Evolutionary conservation across 78 protist genomes (phyloP), one percentile per base, ranked within the genome.

Genomic region (Dictyostelium brefeldianum): DNA sequence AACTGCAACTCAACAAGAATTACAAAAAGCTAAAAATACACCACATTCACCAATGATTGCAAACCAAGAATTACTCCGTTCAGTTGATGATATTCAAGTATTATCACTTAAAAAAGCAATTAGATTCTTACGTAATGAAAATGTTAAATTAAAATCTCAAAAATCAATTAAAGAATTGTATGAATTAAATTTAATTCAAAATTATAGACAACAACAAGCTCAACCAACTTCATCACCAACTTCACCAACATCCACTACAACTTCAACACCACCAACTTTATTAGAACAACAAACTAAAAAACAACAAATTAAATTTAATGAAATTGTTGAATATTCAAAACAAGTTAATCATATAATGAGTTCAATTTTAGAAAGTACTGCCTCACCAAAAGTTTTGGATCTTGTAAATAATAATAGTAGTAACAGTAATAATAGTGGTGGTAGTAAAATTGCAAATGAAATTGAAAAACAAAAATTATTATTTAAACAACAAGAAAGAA

Each of bases 241-340:
- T 18, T 10, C 51, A 46, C 2, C 31, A 10, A 48, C 56, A 50
- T 5, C 57, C 4, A 11, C 46, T 1, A 5, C 46, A 50, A n/a
- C 46, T 15, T 17, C 25, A 27, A 48, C 46, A 2, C 48, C 27
- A 14, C 46, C 54, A 27, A 14, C 36, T 20, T 36, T 75, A 18
- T 25, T 25, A 36, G 56, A 27, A 54, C 43, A 78, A 36, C 83
- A 62, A 51, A 17, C 67, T 50, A 77, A 46, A 36, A 51, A 62
- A 80, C 73, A 56, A 62, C 87, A 80, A 36, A 25, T 74, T 43
- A 87, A 87, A 62, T 87, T 87, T 46, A 87, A 87, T 87, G 93
- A 87, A 64, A 87, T 87, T 36, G 20, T 87, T 15, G 93, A 87
- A 31, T 87, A 57, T n/a, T 57, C 53, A 18, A 87, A 87, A 64